Evolutionary conservation across 352 stramenopile species (phyloP).

Genomic region (Phytopythium oedochilum): DNA sequence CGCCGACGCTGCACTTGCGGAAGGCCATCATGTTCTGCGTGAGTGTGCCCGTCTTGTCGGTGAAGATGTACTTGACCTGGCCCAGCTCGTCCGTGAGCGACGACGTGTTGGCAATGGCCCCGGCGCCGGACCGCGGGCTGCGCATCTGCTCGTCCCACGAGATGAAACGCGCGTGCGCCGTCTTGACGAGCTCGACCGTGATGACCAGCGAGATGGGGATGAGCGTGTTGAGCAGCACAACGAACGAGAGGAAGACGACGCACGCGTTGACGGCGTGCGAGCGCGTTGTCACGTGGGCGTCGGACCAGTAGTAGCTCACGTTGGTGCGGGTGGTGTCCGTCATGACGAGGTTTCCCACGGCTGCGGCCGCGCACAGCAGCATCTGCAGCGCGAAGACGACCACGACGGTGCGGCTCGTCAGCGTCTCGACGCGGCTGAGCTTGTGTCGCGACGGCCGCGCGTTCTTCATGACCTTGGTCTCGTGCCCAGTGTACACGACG

Average conservation of each 20-base stretch:
- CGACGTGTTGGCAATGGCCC: slow-evolving; percentile 82
- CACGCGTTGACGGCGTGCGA: slow-evolving; percentile 11
- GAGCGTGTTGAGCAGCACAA: slow-evolving; percentile 91
- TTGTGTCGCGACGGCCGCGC: slow-evolving; percentile 78
- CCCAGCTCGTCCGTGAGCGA: slow-evolving; percentile 92
- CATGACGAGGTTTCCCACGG: slow-evolving; percentile 25
- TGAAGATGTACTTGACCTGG: slow-evolving; percentile 92
- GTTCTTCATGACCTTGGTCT: slow-evolving; percentile 92
- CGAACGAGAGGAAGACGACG: slow-evolving; percentile 86
- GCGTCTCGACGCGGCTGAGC: slow-evolving; percentile 72
- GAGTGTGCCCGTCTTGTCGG: slow-evolving; percentile 93
- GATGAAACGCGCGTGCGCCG: slow-evolving; percentile 73
- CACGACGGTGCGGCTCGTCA: slow-evolving; percentile 76
- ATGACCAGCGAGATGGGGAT: slow-evolving; percentile 94
- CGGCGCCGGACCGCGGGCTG: slow-evolving; percentile 27
- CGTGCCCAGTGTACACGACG: slow-evolving; percentile 79
- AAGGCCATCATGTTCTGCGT: slow-evolving; percentile 96
- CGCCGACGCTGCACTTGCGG: slow-evolving; percentile 91
- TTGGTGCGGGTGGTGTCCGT: background rate
- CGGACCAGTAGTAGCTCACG: background rate
- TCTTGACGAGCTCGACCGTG: slow-evolving; percentile 76
- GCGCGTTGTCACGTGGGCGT: slow-evolving; percentile 3
- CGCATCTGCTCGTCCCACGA: slow-evolving; percentile 71
- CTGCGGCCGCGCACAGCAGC: slow-evolving; percentile 47
- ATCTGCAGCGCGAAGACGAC: slow-evolving; percentile 76